A percentile compares a stretch with the other conserved stretches of the same genome.
Conservation (phyloP, 2,329 filamentous ascomycete genomes). For the Leptographium galeiforme region DNA sequence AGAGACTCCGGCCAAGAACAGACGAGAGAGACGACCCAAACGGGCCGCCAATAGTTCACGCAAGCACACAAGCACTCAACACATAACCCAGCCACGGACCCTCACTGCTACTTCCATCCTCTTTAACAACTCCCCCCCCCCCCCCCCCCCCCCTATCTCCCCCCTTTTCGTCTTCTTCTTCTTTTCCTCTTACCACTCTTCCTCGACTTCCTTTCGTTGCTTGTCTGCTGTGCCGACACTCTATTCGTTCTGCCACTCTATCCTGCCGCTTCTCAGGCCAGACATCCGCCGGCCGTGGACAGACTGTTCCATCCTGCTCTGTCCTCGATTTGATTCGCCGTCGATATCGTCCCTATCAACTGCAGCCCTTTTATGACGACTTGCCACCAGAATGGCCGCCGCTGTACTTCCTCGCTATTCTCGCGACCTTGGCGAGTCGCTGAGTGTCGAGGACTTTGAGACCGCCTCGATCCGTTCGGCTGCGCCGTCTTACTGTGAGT, state of each 20-base stretch:
- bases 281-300: neutral
- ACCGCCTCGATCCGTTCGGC: slow-evolving; percentile 53
- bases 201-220: neutral
- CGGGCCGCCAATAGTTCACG: neutral
- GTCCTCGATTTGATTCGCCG: neutral
- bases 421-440: slow-evolving; percentile 8
- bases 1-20: neutral
- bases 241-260: neutral
- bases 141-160: neutral
- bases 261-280: neutral
- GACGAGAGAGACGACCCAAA: neutral
- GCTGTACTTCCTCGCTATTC: slow-evolving; percentile 5
- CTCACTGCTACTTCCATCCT: neutral
- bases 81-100: neutral
- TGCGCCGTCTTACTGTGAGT: slow-evolving; percentile 54
- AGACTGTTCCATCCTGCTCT: neutral
- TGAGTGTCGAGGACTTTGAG: slow-evolving; percentile 45
- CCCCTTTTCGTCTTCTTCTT: neutral
- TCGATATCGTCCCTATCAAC: neutral
- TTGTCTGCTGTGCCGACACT: neutral
- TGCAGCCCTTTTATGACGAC: neutral
- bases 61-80: neutral
- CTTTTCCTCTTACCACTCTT: neutral
- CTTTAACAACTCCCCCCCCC: too few species aligned
- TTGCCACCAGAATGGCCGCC: neutral